A percentile compares a stretch with the other conserved stretches of the same genome.
phyloP scores from a whole-genome alignment of 129 eudicot genomes.

The Chrysanthemum makinoi region DNA sequence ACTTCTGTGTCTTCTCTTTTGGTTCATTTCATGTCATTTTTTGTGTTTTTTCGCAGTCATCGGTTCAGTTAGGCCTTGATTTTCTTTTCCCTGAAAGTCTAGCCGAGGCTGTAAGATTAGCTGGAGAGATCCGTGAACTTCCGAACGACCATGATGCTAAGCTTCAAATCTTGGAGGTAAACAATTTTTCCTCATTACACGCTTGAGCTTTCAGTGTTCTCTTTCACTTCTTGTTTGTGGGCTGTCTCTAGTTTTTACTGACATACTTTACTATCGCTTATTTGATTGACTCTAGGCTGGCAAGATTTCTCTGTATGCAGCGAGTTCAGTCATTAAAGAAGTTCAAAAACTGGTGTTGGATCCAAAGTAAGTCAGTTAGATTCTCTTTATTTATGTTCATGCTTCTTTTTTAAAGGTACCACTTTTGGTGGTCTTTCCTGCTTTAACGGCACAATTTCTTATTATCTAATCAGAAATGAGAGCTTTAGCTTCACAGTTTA shows the following conservation, averaged over 20 bases:
- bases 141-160: constrained; percentile 90
- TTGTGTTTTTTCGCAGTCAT: constrained; percentile 53
- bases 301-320: constrained; percentile 90
- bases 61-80: constrained; percentile 91
- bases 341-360: constrained; percentile 93
- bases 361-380: constrained; percentile 70
- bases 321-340: constrained; percentile 92
- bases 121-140: constrained; percentile 89
- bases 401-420: background rate
- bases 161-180: constrained; percentile 90
- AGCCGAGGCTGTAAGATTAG: constrained; percentile 59
- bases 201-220: constrained; percentile 11
- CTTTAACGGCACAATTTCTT: constrained; percentile 25
- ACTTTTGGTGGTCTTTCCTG: constrained; percentile 21
- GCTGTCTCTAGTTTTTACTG: background rate
- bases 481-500: constrained; percentile 25
- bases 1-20: background rate
- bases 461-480: constrained; percentile 18
- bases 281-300: constrained; percentile 63
- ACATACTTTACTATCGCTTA: constrained; percentile 4
- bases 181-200: constrained; percentile 2
- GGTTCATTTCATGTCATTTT: background rate
- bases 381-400: constrained; percentile 16
- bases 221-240: constrained; percentile 9
- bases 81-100: constrained; percentile 96